Conservation (phyloP, 805 yeast genomes). For the Yamadazyma laniorum region DNA sequence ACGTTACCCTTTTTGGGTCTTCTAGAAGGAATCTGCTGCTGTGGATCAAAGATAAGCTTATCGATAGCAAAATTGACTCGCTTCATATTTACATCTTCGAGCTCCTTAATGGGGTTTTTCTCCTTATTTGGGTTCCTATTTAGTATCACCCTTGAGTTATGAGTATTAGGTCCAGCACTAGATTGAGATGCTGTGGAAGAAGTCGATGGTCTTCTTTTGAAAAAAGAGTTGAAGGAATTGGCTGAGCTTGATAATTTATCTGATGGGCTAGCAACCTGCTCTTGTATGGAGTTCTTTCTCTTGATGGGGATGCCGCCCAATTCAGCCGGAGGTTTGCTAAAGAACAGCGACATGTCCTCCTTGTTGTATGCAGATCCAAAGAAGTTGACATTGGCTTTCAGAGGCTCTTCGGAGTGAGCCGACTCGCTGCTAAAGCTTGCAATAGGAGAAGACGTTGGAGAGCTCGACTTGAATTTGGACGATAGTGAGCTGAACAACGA, state of each 20-base stretch:
- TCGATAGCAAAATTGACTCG: constrained; percentile 79
- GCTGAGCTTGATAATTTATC: constrained; percentile 10
- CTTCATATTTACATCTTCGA: constrained; percentile 41
- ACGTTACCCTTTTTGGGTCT: constrained; percentile 55
- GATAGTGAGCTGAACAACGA: constrained; percentile 40
- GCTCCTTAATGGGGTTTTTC: constrained; percentile 22
- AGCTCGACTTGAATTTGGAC: constrained; percentile 34
- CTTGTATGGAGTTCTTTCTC: constrained; percentile 10
- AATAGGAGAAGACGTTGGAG: constrained; percentile 9
- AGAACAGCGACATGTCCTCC: constrained; percentile 9
- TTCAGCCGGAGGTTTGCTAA: constrained; percentile 13
- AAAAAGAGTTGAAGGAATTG: constrained; percentile 14
- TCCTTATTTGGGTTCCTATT: constrained; percentile 46
- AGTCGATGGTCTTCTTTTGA: constrained; percentile 16
- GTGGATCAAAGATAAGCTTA: constrained; percentile 72
- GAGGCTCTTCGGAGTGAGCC: neutral
- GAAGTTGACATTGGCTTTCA: constrained; percentile 3
- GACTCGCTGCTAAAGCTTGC: constrained; percentile 1
- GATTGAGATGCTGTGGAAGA: constrained; percentile 10
- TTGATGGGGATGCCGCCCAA: constrained; percentile 13
- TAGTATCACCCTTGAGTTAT: constrained; percentile 31
- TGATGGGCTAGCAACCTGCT: constrained; percentile 3
- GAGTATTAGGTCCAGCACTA: neutral
- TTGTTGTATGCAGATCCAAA: constrained; percentile 3
- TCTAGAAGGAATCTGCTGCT: constrained; percentile 60